Percentiles rank a stretch among this genome's conserved stretches.
phyloP scores from a whole-genome alignment of 768 basidiomycete genomes.

The Panellus pusillus region DNA sequence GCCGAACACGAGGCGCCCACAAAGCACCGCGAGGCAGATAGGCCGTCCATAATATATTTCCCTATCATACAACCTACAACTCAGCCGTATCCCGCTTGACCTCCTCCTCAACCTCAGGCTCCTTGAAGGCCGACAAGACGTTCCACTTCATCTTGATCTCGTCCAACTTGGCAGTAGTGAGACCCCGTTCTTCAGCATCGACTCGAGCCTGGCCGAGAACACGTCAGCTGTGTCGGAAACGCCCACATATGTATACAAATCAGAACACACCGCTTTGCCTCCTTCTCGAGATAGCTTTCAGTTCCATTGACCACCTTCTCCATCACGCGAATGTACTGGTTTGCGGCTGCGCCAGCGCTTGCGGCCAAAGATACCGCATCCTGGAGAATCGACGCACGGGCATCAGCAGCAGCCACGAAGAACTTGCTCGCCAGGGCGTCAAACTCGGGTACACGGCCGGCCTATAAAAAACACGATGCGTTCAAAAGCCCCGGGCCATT shows the following conservation, averaged over 20 bases:
- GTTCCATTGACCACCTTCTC: constrained; percentile 74
- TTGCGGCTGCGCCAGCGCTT: constrained; percentile 51
- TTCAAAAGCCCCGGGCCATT: constrained; percentile 3
- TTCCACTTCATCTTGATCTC: constrained; percentile 93
- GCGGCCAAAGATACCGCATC: constrained; percentile 60
- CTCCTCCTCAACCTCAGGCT: constrained; percentile 33
- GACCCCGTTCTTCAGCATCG: constrained; percentile 78
- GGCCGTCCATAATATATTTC: constrained; percentile 2
- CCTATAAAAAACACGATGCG: constrained; percentile 42
- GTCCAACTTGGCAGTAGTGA: constrained; percentile 80
- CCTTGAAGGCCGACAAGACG: constrained; percentile 66
- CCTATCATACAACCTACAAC: constrained; percentile 32
- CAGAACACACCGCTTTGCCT: constrained; percentile 67
- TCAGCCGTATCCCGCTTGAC: constrained; percentile 37
- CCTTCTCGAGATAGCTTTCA: constrained; percentile 81
- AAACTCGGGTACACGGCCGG: constrained; percentile 76
- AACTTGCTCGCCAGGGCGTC: constrained; percentile 79
- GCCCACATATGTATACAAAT: not conserved
- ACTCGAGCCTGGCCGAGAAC: constrained; percentile 52
- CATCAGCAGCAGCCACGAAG: constrained; percentile 56
- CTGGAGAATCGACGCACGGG: constrained; percentile 60
- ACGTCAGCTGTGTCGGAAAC: constrained; percentile 19
- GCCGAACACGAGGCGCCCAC: constrained; percentile 29
- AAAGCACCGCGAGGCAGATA: constrained; percentile 19
- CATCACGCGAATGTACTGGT: constrained; percentile 90